Evolutionary conservation across 352 stramenopile genomes (phyloP), one percentile per base, ranked within the genome.

Genomic region (Paralagenidium karlingii): DNA sequence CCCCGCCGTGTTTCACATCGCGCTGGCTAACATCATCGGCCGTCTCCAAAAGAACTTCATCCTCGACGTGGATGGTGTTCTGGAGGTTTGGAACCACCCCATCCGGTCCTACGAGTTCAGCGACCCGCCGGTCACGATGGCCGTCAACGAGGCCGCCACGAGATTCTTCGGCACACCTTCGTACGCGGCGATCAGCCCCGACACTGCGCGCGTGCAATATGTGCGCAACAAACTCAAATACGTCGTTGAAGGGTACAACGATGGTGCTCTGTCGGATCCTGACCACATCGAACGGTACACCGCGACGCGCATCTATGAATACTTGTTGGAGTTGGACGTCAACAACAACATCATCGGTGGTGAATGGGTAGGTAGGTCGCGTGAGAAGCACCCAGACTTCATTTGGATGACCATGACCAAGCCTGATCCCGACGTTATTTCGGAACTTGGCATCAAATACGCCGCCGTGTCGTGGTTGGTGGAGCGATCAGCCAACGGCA

Each of bases 1-100:
- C 24, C 49, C 68, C 7, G 68, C 63, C 10, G 63, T 68, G 41
- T 65, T 74, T 48, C 62, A 74, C 46, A 47, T 65, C 11, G 62
- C 60, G 3, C 34, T 77, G 31, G 28, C 55, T 12, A 82, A 78
- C 51, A 31, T 79, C 10, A 45, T 82, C 2, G 61, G 56, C 2
- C 53, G 51, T 7, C 43, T 64, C 13, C 63, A 63, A 10, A 2
- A 45, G 9, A 39, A 53, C 1, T 75, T 78, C 41, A 41, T 82
- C 1, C 38, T 60, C 5, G 68, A 82, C 32, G 53, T 70, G 1
- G 40, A 43, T 1, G 49, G 55, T 3, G 55, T 50, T 18, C 22
- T 34, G 0, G 38, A 68, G 38, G 66, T 82, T 13, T 81, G 67
- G 64, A 81, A 83, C 55, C 63, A 78, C 38, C 67, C 67, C 8